Conservation (phyloP, 2,329 filamentous ascomycete species). For the Alternaria brassicae region DNA sequence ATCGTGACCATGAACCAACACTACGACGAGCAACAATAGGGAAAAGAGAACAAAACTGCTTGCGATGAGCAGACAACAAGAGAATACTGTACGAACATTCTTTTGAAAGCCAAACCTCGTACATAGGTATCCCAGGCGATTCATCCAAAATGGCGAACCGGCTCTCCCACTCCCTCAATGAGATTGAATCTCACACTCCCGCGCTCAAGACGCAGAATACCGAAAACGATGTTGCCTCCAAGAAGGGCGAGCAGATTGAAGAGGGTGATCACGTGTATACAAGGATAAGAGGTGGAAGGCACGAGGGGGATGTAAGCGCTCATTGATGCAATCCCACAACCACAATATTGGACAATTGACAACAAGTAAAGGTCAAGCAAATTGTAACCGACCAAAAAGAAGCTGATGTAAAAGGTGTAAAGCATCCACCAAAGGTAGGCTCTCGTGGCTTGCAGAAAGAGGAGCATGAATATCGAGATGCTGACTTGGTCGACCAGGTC, state of each 20-base stretch:
- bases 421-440: constrained; percentile 53
- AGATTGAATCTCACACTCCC: constrained; percentile 8
- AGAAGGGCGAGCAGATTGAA: constrained; percentile 49
- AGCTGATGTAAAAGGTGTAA: constrained; percentile 48
- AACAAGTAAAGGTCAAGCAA: constrained; percentile 43
- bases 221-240: constrained; percentile 37
- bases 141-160: constrained; percentile 6
- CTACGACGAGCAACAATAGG: not conserved
- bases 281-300: constrained; percentile 50
- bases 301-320: constrained; percentile 47
- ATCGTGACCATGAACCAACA: constrained; percentile 1
- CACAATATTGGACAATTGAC: not conserved
- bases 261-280: constrained; percentile 54
- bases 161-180: constrained; percentile 8
- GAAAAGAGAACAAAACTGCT: not conserved
- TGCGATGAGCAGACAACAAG: not conserved
- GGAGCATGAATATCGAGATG: not conserved
- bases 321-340: not conserved
- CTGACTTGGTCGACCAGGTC: constrained; percentile 32
- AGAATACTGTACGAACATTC: not conserved
- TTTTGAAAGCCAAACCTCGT: not conserved
- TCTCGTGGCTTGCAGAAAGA: not conserved
- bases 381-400: constrained; percentile 48
- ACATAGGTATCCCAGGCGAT: not conserved
- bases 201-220: not conserved